Conservation (phyloP, 805 yeast species). For the Kluyveromyces dobzhanskii region DNA sequence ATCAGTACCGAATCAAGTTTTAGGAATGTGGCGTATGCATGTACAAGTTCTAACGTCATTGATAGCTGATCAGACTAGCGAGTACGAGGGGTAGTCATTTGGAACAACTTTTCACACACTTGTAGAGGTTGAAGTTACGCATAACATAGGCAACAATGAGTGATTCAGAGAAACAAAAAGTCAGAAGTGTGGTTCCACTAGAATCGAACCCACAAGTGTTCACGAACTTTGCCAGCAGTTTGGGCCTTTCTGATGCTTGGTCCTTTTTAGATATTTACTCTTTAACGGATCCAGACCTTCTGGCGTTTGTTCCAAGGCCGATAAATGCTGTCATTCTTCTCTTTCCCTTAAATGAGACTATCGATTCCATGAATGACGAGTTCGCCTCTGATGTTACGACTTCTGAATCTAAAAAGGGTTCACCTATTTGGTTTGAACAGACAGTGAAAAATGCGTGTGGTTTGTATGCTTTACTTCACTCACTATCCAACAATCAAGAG, state of each 20-base stretch:
- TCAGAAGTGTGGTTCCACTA: slow-evolving; percentile 60
- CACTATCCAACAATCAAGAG: slow-evolving; percentile 33
- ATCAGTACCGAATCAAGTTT: too few species aligned
- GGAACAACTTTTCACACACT: too few species aligned
- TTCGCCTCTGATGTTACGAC: neutral
- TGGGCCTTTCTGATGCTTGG: slow-evolving; percentile 58
- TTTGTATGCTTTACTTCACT: slow-evolving; percentile 75
- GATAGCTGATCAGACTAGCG: too few species aligned
- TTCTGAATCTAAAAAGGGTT: slow-evolving; percentile 10
- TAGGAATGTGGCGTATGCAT: too few species aligned
- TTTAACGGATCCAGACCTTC: slow-evolving; percentile 71
- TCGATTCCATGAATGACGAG: slow-evolving; percentile 42
- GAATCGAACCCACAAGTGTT: slow-evolving; percentile 89
- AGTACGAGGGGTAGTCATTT: too few species aligned
- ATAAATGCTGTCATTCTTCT: slow-evolving; percentile 64
- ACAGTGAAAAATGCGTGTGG: slow-evolving; percentile 89
- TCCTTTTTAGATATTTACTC: slow-evolving; percentile 78
- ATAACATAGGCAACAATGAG: neutral
- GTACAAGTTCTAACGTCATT: too few species aligned
- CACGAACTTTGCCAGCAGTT: slow-evolving; percentile 50
- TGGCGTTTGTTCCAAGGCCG: slow-evolving; percentile 78
- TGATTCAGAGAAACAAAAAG: neutral
- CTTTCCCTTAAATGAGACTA: slow-evolving; percentile 65
- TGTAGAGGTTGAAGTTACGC: too few species aligned
- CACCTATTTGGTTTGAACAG: slow-evolving; percentile 70